These are phyloP conservation scores for Echinochloa phyllopogon DNA, from an alignment of 176 grass and related monocot genomes.

Conservation along the genomic window DNA sequence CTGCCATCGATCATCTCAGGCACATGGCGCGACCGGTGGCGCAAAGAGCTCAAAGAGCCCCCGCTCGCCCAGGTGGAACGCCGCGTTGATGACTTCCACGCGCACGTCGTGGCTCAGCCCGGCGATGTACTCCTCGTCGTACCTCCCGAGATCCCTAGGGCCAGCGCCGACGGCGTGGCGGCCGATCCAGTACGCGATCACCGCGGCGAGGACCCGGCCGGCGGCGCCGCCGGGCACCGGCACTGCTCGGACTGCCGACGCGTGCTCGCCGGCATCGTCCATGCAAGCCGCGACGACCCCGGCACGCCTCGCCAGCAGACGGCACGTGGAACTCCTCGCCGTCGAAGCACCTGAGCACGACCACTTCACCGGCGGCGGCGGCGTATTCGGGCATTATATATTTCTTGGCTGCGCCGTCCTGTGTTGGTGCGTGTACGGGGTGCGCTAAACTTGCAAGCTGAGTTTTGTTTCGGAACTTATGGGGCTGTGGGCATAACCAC, in stretches of 20 bases:
- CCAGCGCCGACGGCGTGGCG: neutral
- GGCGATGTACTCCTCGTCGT: slow-evolving; percentile 24
- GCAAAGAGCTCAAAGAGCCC: slow-evolving; percentile 25
- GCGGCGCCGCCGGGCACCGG: neutral
- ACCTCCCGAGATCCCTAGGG: neutral
- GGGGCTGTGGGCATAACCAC: neutral
- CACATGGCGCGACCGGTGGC: neutral
- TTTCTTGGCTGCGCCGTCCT: neutral
- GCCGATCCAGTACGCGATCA: slow-evolving; percentile 35
- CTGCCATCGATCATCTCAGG: neutral
- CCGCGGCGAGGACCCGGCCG: slow-evolving; percentile 1
- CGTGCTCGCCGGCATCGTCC: slow-evolving; percentile 10
- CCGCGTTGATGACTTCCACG: slow-evolving; percentile 40
- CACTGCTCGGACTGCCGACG: neutral
- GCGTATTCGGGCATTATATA: neutral
- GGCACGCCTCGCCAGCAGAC: neutral
- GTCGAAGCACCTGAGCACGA: slow-evolving; percentile 41
- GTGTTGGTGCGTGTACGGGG: no score
- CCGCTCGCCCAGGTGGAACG: slow-evolving; percentile 22
- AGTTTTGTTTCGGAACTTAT: neutral
- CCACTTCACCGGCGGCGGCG: neutral
- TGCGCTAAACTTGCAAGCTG: neutral
- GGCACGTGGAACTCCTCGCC: slow-evolving; percentile 38
- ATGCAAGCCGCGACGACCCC: neutral
- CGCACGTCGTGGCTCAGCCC: slow-evolving; percentile 40